Conservation (phyloP, 805 yeast genomes). For the Wickerhamiella cacticola region DNA sequence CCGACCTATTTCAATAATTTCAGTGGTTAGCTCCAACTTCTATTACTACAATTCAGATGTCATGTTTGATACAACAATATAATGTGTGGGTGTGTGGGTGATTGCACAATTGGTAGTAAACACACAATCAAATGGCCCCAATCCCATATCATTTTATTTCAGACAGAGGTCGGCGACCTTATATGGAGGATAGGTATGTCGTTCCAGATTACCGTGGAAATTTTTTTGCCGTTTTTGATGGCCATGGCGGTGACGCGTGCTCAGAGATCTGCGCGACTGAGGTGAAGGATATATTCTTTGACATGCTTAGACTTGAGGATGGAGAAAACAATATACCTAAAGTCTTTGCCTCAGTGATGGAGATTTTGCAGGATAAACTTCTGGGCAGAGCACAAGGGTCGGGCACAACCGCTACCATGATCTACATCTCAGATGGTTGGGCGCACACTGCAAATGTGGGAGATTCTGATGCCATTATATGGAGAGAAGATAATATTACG, state of each 20-base stretch:
- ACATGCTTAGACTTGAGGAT: background rate
- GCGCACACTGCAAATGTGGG: conserved; percentile 1
- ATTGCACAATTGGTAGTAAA: background rate
- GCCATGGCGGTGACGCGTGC: conserved; percentile 5
- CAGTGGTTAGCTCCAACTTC: too few relatives aligned
- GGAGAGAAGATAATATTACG: background rate
- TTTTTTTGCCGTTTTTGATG: conserved; percentile 4
- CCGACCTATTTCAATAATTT: too few relatives aligned
- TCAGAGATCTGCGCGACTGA: background rate
- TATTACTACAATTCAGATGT: too few relatives aligned
- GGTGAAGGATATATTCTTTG: background rate
- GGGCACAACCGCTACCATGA: conserved; percentile 8
- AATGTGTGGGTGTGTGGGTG: background rate
- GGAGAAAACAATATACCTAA: background rate
- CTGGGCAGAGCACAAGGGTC: background rate
- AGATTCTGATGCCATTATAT: conserved; percentile 1
- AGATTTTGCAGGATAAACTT: background rate
- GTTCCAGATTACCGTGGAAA: background rate
- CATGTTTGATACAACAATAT: background rate
- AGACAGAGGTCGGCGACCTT: background rate
- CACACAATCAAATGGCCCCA: background rate
- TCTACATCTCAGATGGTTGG: background rate
- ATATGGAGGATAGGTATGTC: conserved; percentile 1
- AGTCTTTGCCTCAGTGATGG: background rate
- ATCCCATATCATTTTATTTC: background rate